Base-by-base conservation (phyloP, 805 yeast genomes). In the Phaffomyces thermotolerans region DNA sequence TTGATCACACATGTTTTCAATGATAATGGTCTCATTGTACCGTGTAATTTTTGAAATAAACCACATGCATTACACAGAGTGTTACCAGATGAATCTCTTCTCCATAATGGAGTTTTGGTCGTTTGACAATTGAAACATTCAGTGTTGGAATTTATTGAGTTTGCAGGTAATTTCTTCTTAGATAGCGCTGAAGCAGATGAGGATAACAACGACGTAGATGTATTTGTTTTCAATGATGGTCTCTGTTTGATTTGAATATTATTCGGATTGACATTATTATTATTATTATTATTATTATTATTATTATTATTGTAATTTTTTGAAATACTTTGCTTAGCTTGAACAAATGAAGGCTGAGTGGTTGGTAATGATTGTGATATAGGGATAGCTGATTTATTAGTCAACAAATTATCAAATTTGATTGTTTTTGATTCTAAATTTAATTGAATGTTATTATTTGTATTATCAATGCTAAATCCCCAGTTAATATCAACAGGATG, bases 41-140 rank as follows among this genome's bases (percentile, higher is more conserved):
- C 98, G 57, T 91, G 97, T 18, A 90, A 69, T 62, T 91, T 91
- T 54, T 84, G 72, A 57, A 90, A 90, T 50, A 91, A 68, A 0
- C 98, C 98, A 66, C 98, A 90, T 0, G 98, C 98, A 62, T 90
- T 90, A 64, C 98, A 90, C 48, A 91, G 67, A 0, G 96, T 93
- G 56, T 85, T 81, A 1, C 97, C 97, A 46, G 79, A 81, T 0
- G 95, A 84, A 56, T 88, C 88, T 43, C 96, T 73, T 53, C 98
- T 71, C 98, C 98, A 91, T 24, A 91, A 62, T 3, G 98, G 98
- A 0, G 98, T 90, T 10, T 91, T 89, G 50, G 72, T 77, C 0
- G 98, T 90, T 51, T 80, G 81, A 63, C 98, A 90, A 63, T 90
- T 91, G 20, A 90, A 79, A 63, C 98, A 90, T 37, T 67, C 68